Base-by-base conservation (phyloP, 2,329 filamentous ascomycete genomes). In the Basipetospora chlamydospora region DNA sequence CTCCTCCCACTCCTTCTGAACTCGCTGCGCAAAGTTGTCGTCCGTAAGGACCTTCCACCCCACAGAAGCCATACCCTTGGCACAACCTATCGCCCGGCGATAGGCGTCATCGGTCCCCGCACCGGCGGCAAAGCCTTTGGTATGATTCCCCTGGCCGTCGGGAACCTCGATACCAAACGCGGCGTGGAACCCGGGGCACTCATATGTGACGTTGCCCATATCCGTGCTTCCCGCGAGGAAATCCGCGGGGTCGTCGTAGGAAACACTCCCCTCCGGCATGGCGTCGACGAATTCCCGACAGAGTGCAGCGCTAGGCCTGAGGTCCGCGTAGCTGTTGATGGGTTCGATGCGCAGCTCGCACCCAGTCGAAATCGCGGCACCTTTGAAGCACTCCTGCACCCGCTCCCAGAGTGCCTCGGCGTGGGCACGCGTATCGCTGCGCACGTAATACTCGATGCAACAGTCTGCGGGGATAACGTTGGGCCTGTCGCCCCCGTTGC, bases 131-230 rank as follows among this genome's bases (percentile, higher is more conserved):
- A 70, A 70, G 4, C 3, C 52, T 55, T 17, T 57, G 57, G 10
- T 56, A 51, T 0, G 52, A 37, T 2, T 39, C 44, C 1, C 57
- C 52, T 1, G 59, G 54, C 28, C 26, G 9, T 3, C 3, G 3
- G 22, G 9, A 11, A 28, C 31, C 4, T 28, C 26, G 23, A 70
- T 63, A 2, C 49, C 53, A 39, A 70, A 68, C 22, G 56, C 60
- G 4, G 61, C 60, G 42, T 70, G 66, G 34, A 70, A 60, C 4
- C 56, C 58, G 2, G 66, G 66, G 2, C 63, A 50, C 2, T 56
- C 41, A 35, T 67, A 62, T 10, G 58, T 60, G 8, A 70, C 63
- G 37, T 70, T 69, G 16, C 64, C 64, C 64, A 66, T 66, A 46
- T 68, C 64, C 0, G 64, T 66, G 0, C 64, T 65, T 8, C 49